phyloP scores from a whole-genome alignment of 2,329 filamentous ascomycete species.

The Penicillium nordicum region DNA sequence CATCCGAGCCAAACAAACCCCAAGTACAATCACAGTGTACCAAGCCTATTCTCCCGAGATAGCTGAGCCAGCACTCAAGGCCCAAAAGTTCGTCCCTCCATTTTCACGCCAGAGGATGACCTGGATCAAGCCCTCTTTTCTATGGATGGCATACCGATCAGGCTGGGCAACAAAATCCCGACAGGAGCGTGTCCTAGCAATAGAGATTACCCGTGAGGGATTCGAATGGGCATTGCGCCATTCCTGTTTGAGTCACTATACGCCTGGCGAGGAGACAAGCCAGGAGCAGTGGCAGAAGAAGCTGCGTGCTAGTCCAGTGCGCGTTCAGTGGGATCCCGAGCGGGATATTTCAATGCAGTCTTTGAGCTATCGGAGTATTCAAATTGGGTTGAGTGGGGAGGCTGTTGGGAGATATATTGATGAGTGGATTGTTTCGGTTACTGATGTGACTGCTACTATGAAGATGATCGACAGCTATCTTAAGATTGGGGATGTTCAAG shows the following conservation, averaged over 20 bases:
- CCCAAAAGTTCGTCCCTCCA: conserved; percentile 51
- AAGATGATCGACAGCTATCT: conserved; percentile 47
- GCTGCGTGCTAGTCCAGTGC: conserved; percentile 37
- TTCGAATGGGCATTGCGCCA: conserved; percentile 49
- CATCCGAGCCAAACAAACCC: conserved; percentile 53
- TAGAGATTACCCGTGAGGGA: conserved; percentile 52
- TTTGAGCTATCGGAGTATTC: conserved; percentile 55
- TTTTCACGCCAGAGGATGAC: conserved; percentile 59
- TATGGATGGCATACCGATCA: conserved; percentile 63
- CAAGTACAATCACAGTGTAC: conserved; percentile 57
- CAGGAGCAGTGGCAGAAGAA: conserved; percentile 18
- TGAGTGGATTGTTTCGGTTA: conserved; percentile 54
- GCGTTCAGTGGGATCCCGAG: conserved; percentile 66
- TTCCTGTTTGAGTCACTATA: conserved; percentile 30
- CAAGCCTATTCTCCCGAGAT: conserved; percentile 58
- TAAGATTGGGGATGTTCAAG: conserved; percentile 41
- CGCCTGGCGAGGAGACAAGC: conserved; percentile 13
- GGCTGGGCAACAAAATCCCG: conserved; percentile 57
- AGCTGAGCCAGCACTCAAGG: conserved; percentile 50
- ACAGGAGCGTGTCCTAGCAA: conserved; percentile 57
- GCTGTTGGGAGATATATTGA: conserved; percentile 49
- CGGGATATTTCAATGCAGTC: conserved; percentile 46
- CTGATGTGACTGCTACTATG: conserved; percentile 58
- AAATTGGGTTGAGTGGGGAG: conserved; percentile 56
- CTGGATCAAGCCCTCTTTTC: conserved; percentile 63